Conservation (phyloP, 2,329 filamentous ascomycete species). For the Erysiphe pulchra region DNA sequence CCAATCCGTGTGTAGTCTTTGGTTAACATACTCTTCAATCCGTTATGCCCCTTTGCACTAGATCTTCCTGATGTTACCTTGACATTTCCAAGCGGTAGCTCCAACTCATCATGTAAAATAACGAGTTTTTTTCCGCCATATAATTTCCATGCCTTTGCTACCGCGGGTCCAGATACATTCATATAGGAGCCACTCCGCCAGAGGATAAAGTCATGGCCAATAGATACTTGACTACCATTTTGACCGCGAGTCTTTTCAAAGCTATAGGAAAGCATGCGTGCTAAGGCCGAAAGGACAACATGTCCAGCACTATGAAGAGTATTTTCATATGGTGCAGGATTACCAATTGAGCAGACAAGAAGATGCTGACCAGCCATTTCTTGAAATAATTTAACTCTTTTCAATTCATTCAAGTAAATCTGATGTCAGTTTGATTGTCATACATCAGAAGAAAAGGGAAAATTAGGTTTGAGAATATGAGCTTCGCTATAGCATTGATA, state of each 20-base stretch:
- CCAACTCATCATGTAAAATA: conserved; percentile 73
- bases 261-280: conserved; percentile 14
- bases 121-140: conserved; percentile 31
- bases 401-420: too few species aligned
- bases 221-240: conserved; percentile 21
- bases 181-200: conserved; percentile 56
- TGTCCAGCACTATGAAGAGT: conserved; percentile 80
- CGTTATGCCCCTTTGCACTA: conserved; percentile 49
- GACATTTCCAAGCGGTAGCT: conserved; percentile 42
- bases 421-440: too few species aligned
- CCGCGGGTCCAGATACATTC: conserved; percentile 58
- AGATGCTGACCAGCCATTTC: conserved; percentile 20
- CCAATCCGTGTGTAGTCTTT: conserved; percentile 32
- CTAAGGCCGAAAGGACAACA: conserved; percentile 37
- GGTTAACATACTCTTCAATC: conserved; percentile 37
- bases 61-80: conserved; percentile 33
- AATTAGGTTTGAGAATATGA: too few species aligned
- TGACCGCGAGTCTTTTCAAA: conserved; percentile 22
- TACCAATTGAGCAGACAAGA: conserved; percentile 70
- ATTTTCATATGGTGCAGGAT: conserved; percentile 46
- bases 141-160: conserved; percentile 38
- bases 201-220: conserved; percentile 30
- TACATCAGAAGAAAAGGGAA: too few species aligned
- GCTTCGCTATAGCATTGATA: too few species aligned
- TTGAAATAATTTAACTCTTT: too few species aligned